A percentile compares a stretch with the other conserved stretches of the same genome.
Conservation (phyloP, 2,329 filamentous ascomycete genomes). For the Chrysoporthe deuterocubensis region DNA sequence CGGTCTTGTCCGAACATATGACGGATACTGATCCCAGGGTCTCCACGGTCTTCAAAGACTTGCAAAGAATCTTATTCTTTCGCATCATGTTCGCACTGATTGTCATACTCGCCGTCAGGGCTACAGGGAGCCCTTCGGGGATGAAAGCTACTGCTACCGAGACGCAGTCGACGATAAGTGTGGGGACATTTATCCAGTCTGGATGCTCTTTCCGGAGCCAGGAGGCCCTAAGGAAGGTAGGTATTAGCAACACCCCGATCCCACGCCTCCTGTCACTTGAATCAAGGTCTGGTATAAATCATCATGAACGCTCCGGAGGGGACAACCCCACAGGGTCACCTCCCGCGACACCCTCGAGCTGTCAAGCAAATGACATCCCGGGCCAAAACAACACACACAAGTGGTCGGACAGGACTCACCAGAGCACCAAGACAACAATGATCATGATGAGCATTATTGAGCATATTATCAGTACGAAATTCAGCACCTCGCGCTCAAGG, state of each 20-base stretch:
- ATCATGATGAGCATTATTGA: conserved; percentile 70
- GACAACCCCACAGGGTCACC: background rate
- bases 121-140: conserved; percentile 73
- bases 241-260: background rate
- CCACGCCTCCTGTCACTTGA: background rate
- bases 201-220: conserved; percentile 72
- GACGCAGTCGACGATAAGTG: conserved; percentile 74
- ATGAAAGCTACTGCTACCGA: conserved; percentile 76
- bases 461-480: conserved; percentile 74
- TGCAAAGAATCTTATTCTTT: conserved; percentile 78
- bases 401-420: conserved; percentile 48
- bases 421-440: conserved; percentile 66
- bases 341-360: too few species aligned
- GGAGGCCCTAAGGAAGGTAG: conserved; percentile 55
- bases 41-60: conserved; percentile 78
- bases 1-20: conserved; percentile 79
- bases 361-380: too few species aligned
- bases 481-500: conserved; percentile 72
- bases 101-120: conserved; percentile 71
- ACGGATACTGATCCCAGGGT: conserved; percentile 74
- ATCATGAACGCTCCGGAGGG: background rate
- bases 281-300: background rate
- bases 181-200: conserved; percentile 72
- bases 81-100: conserved; percentile 79
- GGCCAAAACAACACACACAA: too few species aligned